Evolutionary conservation across 176 grass and related monocot genomes (phyloP).

Genomic region (Carex cristatella): DNA sequence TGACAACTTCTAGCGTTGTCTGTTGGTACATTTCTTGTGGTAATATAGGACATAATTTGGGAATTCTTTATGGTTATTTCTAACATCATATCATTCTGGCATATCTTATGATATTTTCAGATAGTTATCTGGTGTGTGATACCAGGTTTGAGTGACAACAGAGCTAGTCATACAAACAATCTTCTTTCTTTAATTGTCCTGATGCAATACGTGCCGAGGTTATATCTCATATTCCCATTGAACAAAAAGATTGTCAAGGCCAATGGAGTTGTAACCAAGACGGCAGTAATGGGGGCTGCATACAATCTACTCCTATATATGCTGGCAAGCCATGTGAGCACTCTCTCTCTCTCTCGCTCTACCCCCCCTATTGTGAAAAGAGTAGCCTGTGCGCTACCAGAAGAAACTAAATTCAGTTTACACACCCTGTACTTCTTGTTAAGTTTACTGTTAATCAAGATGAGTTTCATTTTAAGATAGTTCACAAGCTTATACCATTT

Average conservation of each 20-base stretch:
- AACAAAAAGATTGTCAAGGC: slow-evolving; percentile 81
- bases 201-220: slow-evolving; percentile 80
- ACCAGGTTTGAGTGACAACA: slow-evolving; percentile 56
- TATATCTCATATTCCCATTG: slow-evolving; percentile 71
- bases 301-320: slow-evolving; percentile 95
- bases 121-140: slow-evolving; percentile 81
- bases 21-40: not conserved
- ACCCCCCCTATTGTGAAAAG: not conserved
- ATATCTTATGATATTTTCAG: slow-evolving; percentile 34
- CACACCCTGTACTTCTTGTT: not conserved
- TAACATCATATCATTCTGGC: not conserved
- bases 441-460: not conserved
- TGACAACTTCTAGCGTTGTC: not conserved
- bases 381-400: not conserved
- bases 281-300: slow-evolving; percentile 75
- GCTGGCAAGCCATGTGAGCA: slow-evolving; percentile 76
- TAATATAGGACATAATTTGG: not conserved
- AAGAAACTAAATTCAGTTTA: not conserved
- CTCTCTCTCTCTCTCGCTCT: not conserved
- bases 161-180: slow-evolving; percentile 75
- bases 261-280: slow-evolving; percentile 72
- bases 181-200: slow-evolving; percentile 77
- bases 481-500: not conserved
- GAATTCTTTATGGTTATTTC: not conserved
- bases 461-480: not conserved